Evolutionary conservation across 768 basidiomycete species (phyloP), one percentile per base, ranked within the genome.

Genomic region (Mycena olivaceomarginata): DNA sequence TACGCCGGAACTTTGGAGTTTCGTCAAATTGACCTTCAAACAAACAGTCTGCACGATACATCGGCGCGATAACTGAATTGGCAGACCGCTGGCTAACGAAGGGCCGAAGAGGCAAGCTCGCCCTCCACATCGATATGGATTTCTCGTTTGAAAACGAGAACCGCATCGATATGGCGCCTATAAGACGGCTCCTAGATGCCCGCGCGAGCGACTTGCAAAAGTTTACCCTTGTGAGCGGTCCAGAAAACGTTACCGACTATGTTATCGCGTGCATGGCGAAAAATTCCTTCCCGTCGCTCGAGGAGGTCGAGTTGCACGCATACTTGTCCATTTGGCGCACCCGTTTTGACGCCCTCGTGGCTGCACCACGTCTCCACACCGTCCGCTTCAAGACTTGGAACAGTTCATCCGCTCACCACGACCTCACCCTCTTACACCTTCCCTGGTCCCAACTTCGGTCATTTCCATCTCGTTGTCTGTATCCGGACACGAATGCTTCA

Each of bases 1-100:
- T 48, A 67, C 48, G 12, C 48, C 46, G 10, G 66, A 67, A 5
- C 66, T 67, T 31, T 67, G 66, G 66, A 67, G 66, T 15, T 39
- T 31, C 37, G 48, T 67, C 16, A 31, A 46, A 11, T 31, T 67
- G 48, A 39, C 13, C 20, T 67, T 67, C 31, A 67, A 67, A 16
- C 66, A 9, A 11, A 8, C 4, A 5, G 11, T 8, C 9, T 2
- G 67, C 39, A n/a, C 51, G 9, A 25, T 57, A n/a, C 53, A 68
- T 39, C 16, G 20, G 51, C 9, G 39, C 37, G 8, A 56, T 68
- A 2, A 68, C 39, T 4, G 22, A 40, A 39, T 57, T 68, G 4
- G 39, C 67, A 6, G 51, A 40, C 12, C 37, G 37, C 67, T 68
- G 67, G 67, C 67, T 68, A 10, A 16, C 48, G 8, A 68, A 37